Evolutionary conservation across 176 grass and related monocot genomes (phyloP), one percentile per base, ranked within the genome.

Genomic region (Oryza brachyantha): DNA sequence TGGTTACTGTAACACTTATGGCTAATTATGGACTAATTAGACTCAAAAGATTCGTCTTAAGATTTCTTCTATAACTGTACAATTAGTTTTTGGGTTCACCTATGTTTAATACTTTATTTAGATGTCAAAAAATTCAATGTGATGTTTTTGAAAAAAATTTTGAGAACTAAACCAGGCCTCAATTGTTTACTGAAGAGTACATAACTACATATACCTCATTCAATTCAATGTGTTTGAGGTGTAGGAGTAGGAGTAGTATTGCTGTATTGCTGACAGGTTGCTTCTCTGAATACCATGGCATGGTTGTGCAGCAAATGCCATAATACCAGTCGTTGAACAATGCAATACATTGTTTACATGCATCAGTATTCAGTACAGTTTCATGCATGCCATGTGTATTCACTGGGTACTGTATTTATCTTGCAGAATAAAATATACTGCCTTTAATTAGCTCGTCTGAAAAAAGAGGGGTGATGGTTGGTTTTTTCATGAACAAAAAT

Each of bases 251-350:
- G 58, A 34, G 22, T 62, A 46, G 25, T 71, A 66, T 55, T 55
- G 50, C 1, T 55, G 43, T 79, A 13, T 17, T 66, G 60, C 75
- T 72, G 67, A 65, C 75, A 57, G 26, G 34, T 32, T 79, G 75
- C 83, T 42, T 39, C 66, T 58, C 6, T 73, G 68, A 85, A 85
- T 73, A 85, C 43, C 59, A 73, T 85, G 83, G 3, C 68, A 57
- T 73, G 69, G 32, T 41, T 34, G 19, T 43, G 13, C 62, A 27
- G 21, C 28, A 73, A 64, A 72, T 40, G 67, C 59, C 73, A 48
- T 61, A 22, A 75, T 74, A 83, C 40, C 34, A 24, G 61, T 58
- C 38, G 61, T 72, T 71, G 38, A 45, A 72, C 42, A 81, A 2
- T 72, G 8, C 0, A 17, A 24, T 12, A 17, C 36, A 16, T 54